Evolutionary conservation across 805 yeast species (phyloP), one percentile per base, ranked within the genome.

Genomic region (Candida endomychidarum): DNA sequence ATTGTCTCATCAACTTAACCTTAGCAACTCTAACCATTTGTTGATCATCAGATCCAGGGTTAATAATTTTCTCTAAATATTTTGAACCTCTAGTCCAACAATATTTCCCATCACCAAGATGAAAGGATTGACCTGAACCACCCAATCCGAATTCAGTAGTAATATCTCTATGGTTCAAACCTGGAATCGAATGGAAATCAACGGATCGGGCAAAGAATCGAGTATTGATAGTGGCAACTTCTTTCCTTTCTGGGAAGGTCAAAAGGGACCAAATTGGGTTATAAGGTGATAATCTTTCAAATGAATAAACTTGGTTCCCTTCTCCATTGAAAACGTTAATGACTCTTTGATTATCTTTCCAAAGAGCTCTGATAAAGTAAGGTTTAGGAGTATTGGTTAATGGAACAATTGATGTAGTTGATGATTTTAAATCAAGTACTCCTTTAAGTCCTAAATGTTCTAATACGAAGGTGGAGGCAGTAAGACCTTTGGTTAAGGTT

Each of bases 31-130:
- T 61, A 40, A 68, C 69, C 38, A 81, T 70, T 16, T 56, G 52
- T 54, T 79, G 84, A 51, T 78, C 81, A 41, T 60, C 70, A n/a
- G 72, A 72, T 10, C 81, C 82, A 4, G 80, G 80, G 51, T 79
- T 80, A 27, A 66, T 54, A 32, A 78, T 65, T 36, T 67, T 65
- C 51, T 78, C 83, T 39, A 80, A 63, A 48, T 52, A 72, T 45
- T 75, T 70, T 5, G 81, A 57, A 15, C 75, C 70, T 32, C 75
- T 62, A 3, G 75, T 63, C 86, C 86, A 80, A 12, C 65, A 72
- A 52, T 75, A 78, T 45, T 74, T 69, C 2, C 84, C 85, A 49
- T 77, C 80, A 33, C 54, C 57, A 19, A 77, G 58, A 45, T 72
- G 70, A 53, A 79, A 80, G 20, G 70, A 66, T 44, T 77, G 67